Evolutionary conservation across 2,329 filamentous ascomycete species (phyloP), one percentile per base, ranked within the genome.

Genomic region (Fusarium chaquense): DNA sequence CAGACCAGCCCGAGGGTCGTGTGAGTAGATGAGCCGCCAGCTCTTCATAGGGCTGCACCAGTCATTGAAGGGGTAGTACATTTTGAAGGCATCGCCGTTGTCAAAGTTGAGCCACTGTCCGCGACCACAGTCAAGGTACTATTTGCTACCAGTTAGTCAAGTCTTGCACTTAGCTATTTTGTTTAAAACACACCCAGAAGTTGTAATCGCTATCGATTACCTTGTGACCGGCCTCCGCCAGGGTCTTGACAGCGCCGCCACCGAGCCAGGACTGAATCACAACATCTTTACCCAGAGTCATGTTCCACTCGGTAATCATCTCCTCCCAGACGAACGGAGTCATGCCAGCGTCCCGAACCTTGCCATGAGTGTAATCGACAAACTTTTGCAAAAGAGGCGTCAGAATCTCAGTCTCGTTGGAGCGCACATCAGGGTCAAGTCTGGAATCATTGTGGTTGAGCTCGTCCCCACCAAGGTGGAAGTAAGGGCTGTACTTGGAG

Each of bases 401-500:
- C 38, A 97, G 82, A 16, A 95, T 85, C 2, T 82, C 79, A 0
- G 84, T 82, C 56, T 89, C 82, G 76, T 91, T 93, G 33, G 90
- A 91, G 8, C 84, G 79, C 38, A 97, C 89, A 1, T 88, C 91
- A 6, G 90, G 87, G 76, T 97, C 93, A 13, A 95, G 85, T 41
- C 83, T 83, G 75, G 83, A 85, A 24, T 82, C 78, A 73, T 94
- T 90, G 65, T 84, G 84, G 79, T 96, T 95, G 65, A 97, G 89
- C 82, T 97, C 94, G 75, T 97, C 94, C 57, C 94, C 94, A 45
- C 94, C 94, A 1, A 92, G 92, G 81, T 97, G 93, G 83, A 95
- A 97, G 81, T 95, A 88, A 9, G 88, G 82, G 4, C 90, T 85
- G 78, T 93, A 93, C 0, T 90, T 89, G 11, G 83, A 81, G 13